Base-by-base conservation (phyloP, 2,329 filamentous ascomycete genomes). In the Septoria linicola region DNA sequence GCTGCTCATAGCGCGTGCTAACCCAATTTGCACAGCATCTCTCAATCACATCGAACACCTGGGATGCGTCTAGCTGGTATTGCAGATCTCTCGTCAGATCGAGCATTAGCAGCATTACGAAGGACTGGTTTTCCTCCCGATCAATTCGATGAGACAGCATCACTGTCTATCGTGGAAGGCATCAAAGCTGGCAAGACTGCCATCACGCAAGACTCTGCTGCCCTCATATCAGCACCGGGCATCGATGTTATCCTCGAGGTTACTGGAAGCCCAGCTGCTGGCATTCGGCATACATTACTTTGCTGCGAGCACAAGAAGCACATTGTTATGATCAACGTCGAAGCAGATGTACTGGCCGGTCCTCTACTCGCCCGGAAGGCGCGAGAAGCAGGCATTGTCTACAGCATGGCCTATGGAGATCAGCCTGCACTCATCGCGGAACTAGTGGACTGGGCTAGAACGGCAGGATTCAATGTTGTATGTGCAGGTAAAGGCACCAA, bases 291-390 rank as follows among this genome's bases (percentile, higher is more conserved):
- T 54, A 71, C 70, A 3, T 55, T 76, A 0, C 60, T 73, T 8
- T 75, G 71, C 61, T 76, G 71, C 53, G 71, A 76, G 54, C 69
- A 75, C 61, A 73, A 74, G 63, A 75, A 75, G 61, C 73, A 76
- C 60, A 74, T 76, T 41, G 73, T 76, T 20, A 74, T 75, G 72
- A 71, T 75, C 59, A 75, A 74, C 48, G 73, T 74, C 21, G 72
- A 76, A 60, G 73, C 71, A 20, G 71, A 76, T 57, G 70, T 75
- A 1, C 65, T 75, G 4, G 72, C 70, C 10, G 72, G 72, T 2
- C 72, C 72, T 6, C 59, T 74, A 1, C 60, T 75, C 2, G 69
- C 68, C 2, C 65, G 70, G 2, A 71, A 70, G 53, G 73, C 73
- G 1, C 64, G 68, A 42, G 73, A 75, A 58, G 72, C 71, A 2